phyloP scores from a whole-genome alignment of 192 early-diverging fungal genomes.

The Glomus cerebriforme region DNA sequence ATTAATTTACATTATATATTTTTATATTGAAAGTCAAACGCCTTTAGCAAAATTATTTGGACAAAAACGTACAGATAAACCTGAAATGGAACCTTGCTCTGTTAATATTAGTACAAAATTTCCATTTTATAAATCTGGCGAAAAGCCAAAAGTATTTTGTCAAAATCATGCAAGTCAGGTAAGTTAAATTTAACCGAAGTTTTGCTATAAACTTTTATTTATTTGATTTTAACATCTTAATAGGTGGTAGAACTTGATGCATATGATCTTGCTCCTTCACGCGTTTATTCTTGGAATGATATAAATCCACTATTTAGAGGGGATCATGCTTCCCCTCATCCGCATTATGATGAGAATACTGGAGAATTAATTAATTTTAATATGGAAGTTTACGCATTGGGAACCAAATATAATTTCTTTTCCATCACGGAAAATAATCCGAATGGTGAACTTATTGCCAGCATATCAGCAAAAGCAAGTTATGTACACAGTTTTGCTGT shows the following conservation, averaged over 20 bases:
- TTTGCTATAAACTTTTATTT: neutral
- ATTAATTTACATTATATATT: too few species aligned
- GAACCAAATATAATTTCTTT: constrained; percentile 68
- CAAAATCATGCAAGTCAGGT: constrained; percentile 70
- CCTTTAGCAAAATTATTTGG: constrained; percentile 63
- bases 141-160: constrained; percentile 64
- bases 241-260: constrained; percentile 70
- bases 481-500: constrained; percentile 78
- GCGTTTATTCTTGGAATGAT: constrained; percentile 61
- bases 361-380: constrained; percentile 76
- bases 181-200: constrained; percentile 17
- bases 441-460: constrained; percentile 63
- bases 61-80: constrained; percentile 54
- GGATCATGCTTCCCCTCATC: constrained; percentile 65
- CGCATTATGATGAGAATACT: constrained; percentile 66
- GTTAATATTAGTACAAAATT: constrained; percentile 58
- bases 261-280: constrained; percentile 61
- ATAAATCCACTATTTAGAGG: constrained; percentile 69
- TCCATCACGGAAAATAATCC: constrained; percentile 62
- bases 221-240: constrained; percentile 7
- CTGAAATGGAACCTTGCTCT: constrained; percentile 69
- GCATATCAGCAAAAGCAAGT: constrained; percentile 63
- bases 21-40: constrained; percentile 49
- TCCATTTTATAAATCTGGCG: constrained; percentile 59
- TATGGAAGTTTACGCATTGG: constrained; percentile 72